phyloP scores from a whole-genome alignment of 768 basidiomycete species.

The Mycena amicta region DNA sequence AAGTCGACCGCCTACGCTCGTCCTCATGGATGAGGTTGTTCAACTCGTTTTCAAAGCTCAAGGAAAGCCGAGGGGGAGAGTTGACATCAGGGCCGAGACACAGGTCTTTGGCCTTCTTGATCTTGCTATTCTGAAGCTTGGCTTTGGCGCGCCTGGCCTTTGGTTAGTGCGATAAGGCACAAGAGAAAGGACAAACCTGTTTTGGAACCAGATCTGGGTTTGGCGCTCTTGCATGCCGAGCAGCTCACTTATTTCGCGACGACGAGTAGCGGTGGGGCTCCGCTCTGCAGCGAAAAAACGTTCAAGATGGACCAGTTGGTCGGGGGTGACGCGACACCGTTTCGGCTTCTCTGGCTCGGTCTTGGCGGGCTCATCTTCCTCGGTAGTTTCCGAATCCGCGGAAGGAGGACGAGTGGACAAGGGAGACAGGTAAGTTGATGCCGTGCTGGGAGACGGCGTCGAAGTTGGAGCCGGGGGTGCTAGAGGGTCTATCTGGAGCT shows the following conservation, averaged over 20 bases:
- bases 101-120: conserved; percentile 39
- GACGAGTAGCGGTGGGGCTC: conserved; percentile 69
- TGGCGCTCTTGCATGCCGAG: conserved; percentile 86
- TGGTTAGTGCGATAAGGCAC: conserved; percentile 1
- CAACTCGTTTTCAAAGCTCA: conserved; percentile 60
- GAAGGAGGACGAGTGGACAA: conserved; percentile 28
- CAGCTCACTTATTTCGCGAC: conserved; percentile 72
- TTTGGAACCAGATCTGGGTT: conserved; percentile 91
- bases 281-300: conserved; percentile 67
- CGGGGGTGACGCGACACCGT: conserved; percentile 76
- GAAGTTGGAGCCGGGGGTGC: conserved; percentile 8
- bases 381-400: conserved; percentile 26
- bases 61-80: conserved; percentile 52
- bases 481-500: conserved; percentile 25
- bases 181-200: conserved; percentile 51
- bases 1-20: conserved; percentile 55
- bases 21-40: conserved; percentile 73
- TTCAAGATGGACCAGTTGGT: conserved; percentile 78
- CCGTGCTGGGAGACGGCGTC: conserved; percentile 31
- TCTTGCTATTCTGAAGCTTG: conserved; percentile 66
- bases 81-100: conserved; percentile 44
- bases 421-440: conserved; percentile 32
- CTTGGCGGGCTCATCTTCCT: conserved; percentile 35
- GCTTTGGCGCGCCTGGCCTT: conserved; percentile 74
- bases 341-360: conserved; percentile 64